These are phyloP conservation scores for Lipomyces yamanashiensis DNA, from an alignment of 805 yeast genomes.

Conservation along the genomic window DNA sequence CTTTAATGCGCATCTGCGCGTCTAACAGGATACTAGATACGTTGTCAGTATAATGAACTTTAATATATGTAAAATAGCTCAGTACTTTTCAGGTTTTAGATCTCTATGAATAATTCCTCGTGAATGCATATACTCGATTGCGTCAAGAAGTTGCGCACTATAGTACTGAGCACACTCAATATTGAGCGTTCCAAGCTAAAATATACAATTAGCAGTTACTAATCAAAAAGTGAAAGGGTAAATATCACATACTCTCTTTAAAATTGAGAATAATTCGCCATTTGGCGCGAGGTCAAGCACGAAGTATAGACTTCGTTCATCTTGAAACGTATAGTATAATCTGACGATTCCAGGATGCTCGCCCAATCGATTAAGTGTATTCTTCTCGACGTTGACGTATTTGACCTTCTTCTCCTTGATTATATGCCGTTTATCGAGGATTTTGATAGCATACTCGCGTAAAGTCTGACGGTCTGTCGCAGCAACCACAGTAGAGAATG, in stretches of 20 bases:
- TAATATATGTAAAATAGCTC: neutral
- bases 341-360: conserved; percentile 95
- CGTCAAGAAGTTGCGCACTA: conserved; percentile 85
- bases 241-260: conserved; percentile 54
- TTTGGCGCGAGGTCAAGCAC: conserved; percentile 93
- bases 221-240: neutral
- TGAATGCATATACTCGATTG: conserved; percentile 84
- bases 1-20: conserved; percentile 82
- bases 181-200: conserved; percentile 65
- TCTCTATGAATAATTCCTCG: conserved; percentile 93
- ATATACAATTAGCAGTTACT: neutral
- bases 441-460: conserved; percentile 85
- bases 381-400: conserved; percentile 93
- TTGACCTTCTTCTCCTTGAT: conserved; percentile 93
- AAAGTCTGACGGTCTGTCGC: conserved; percentile 78
- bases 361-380: conserved; percentile 83
- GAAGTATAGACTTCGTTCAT: conserved; percentile 81
- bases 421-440: conserved; percentile 88
- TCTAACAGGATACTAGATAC: conserved; percentile 63
- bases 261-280: conserved; percentile 86
- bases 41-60: neutral
- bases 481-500: conserved; percentile 89
- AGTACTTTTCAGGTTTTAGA: conserved; percentile 82
- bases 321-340: conserved; percentile 92
- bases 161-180: conserved; percentile 80